These are phyloP conservation scores for Hypoxylon subgilvum DNA, from an alignment of 495 filamentous ascomycete genomes.

Conservation along the genomic window DNA sequence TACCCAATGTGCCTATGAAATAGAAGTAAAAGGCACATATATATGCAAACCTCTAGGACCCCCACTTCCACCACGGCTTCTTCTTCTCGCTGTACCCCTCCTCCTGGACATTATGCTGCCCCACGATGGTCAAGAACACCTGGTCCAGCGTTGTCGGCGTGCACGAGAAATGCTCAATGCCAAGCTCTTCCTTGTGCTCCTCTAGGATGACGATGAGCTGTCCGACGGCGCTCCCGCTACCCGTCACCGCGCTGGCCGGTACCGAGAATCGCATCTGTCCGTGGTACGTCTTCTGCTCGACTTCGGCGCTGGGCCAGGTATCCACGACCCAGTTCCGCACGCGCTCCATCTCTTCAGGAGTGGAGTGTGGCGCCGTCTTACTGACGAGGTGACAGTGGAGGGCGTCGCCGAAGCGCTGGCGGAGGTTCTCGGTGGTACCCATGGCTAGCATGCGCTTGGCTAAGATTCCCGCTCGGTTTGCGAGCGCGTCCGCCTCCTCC, in stretches of 20 bases:
- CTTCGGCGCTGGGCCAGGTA: constrained; percentile 62
- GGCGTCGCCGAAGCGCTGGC: constrained; percentile 64
- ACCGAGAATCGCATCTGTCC: constrained; percentile 82
- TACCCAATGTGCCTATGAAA: no score
- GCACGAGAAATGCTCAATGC: constrained; percentile 80
- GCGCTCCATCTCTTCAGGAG: constrained; percentile 65
- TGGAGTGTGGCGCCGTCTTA: constrained; percentile 71
- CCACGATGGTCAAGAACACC: constrained; percentile 83
- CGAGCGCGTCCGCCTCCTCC: constrained; percentile 80
- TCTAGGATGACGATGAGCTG: constrained; percentile 74
- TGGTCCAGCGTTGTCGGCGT: constrained; percentile 84
- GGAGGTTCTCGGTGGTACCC: constrained; percentile 65
- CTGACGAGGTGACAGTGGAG: constrained; percentile 77
- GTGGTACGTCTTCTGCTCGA: constrained; percentile 78
- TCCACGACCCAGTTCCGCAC: constrained; percentile 66
- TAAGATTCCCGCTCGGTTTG: constrained; percentile 72
- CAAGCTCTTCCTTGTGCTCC: constrained; percentile 65
- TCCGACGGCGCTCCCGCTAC: constrained; percentile 55
- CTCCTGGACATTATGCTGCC: constrained; percentile 75
- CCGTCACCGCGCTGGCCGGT: constrained; percentile 50
- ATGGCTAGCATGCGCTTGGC: constrained; percentile 74
- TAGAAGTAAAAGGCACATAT: no score
- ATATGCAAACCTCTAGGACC: no score
- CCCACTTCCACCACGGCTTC: constrained; percentile 41
- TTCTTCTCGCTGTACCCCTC: constrained; percentile 66